Conservation (phyloP, 139 green algal species). For the Volvox africanus region DNA sequence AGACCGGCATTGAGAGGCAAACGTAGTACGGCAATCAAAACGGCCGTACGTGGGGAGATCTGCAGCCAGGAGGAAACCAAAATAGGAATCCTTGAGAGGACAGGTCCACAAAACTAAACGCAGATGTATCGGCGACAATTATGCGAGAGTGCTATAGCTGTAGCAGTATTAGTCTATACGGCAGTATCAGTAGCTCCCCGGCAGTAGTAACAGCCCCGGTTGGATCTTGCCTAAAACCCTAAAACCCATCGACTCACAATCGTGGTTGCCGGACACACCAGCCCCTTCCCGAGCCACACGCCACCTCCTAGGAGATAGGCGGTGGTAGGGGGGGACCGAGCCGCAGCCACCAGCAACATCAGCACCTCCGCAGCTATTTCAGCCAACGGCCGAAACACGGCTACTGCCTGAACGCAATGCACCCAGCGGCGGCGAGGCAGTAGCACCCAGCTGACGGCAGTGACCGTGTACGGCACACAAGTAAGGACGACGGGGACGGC, state of each 20-base stretch:
- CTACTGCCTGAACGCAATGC: neutral
- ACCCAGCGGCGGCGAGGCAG: neutral
- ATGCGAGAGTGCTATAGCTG: neutral
- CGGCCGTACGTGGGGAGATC: neutral
- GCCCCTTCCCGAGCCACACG: slow-evolving; percentile 6
- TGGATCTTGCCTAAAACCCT: too few relatives aligned
- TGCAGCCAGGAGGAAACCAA: too few relatives aligned
- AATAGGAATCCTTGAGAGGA: too few relatives aligned
- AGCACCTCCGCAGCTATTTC: neutral
- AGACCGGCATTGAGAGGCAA: neutral
- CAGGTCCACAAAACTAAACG: too few relatives aligned
- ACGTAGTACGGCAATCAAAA: neutral
- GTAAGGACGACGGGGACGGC: neutral
- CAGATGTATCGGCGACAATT: neutral
- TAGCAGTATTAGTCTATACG: too few relatives aligned
- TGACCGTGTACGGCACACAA: neutral
- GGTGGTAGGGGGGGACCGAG: neutral
- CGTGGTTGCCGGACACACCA: neutral
- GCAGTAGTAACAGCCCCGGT: neutral
- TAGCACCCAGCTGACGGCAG: neutral
- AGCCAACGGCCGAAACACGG: neutral
- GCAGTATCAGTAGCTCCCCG: too few relatives aligned
- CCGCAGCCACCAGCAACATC: neutral
- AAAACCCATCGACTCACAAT: neutral
- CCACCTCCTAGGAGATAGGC: neutral